Evolutionary conservation across 1,284 basidiomycete species (phyloP).

Genomic region (Mycena citricolor): DNA sequence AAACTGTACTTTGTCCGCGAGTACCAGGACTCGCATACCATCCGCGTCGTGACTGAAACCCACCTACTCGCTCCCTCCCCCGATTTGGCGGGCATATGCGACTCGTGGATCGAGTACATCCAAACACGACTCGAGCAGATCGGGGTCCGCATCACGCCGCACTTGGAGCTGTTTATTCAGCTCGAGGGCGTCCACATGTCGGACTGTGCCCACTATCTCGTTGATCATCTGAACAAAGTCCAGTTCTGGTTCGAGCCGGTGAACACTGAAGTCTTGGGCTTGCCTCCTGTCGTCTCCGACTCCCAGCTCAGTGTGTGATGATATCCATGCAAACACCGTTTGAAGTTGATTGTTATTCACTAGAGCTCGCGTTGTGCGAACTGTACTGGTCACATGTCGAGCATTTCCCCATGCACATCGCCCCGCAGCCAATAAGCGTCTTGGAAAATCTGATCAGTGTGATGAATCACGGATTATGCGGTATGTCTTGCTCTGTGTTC

Average conservation of each 20-base stretch:
- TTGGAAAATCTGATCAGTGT: slow-evolving; percentile 44
- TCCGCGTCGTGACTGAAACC: slow-evolving; percentile 47
- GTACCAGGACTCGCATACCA: slow-evolving; percentile 26
- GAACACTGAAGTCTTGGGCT: slow-evolving; percentile 39
- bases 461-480: slow-evolving; percentile 35
- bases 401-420: slow-evolving; percentile 52
- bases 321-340: too few relatives aligned
- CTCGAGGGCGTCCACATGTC: slow-evolving; percentile 38
- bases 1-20: slow-evolving; percentile 44
- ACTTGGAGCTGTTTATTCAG: slow-evolving; percentile 51
- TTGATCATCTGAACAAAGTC: slow-evolving; percentile 42
- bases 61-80: slow-evolving; percentile 37
- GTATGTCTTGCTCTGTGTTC: slow-evolving; percentile 29
- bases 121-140: slow-evolving; percentile 30
- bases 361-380: slow-evolving; percentile 46
- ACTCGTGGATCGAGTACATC: slow-evolving; percentile 33
- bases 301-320: slow-evolving; percentile 49
- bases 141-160: slow-evolving; percentile 31
- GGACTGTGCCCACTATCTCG: slow-evolving; percentile 56
- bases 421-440: slow-evolving; percentile 32
- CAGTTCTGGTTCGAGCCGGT: slow-evolving; percentile 53
- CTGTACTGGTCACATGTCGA: slow-evolving; percentile 61
- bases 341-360: too few relatives aligned
- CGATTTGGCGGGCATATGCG: slow-evolving; percentile 31
- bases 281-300: slow-evolving; percentile 42